Conservation (phyloP, 2,329 filamentous ascomycete genomes). For the Diaporthe destruens region DNA sequence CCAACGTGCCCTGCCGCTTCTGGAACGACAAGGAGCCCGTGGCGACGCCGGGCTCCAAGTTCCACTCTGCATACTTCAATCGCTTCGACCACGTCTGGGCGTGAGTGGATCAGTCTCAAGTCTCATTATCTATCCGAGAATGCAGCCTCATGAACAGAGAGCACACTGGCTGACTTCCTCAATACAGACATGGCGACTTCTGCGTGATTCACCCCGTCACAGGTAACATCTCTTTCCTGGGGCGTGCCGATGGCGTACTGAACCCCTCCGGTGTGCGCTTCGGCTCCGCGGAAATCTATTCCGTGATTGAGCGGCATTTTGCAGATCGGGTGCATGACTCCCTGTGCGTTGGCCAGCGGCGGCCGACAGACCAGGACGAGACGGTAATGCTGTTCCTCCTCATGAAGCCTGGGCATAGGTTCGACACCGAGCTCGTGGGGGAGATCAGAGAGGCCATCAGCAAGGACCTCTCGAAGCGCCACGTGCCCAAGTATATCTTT, state of each 20-base stretch:
- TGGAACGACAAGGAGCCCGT: constrained; percentile 64
- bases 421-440: constrained; percentile 66
- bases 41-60: constrained; percentile 66
- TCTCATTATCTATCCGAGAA: neutral
- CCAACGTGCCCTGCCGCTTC: constrained; percentile 79
- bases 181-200: constrained; percentile 67
- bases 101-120: constrained; percentile 65
- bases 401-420: constrained; percentile 67
- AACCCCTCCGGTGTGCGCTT: constrained; percentile 86
- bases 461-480: constrained; percentile 75
- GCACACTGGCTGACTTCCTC: neutral
- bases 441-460: constrained; percentile 75
- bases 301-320: constrained; percentile 77
- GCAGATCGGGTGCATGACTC: constrained; percentile 73
- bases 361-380: constrained; percentile 69
- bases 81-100: constrained; percentile 80
- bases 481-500: constrained; percentile 84
- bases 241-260: constrained; percentile 81
- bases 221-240: constrained; percentile 74
- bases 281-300: constrained; percentile 84
- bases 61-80: constrained; percentile 71
- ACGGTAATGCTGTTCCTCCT: constrained; percentile 67
- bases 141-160: neutral
- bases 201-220: constrained; percentile 77
- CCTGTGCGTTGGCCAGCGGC: constrained; percentile 83